Conservation (phyloP, 208 protist species). For the Jaenimonas drosophilae region DNA sequence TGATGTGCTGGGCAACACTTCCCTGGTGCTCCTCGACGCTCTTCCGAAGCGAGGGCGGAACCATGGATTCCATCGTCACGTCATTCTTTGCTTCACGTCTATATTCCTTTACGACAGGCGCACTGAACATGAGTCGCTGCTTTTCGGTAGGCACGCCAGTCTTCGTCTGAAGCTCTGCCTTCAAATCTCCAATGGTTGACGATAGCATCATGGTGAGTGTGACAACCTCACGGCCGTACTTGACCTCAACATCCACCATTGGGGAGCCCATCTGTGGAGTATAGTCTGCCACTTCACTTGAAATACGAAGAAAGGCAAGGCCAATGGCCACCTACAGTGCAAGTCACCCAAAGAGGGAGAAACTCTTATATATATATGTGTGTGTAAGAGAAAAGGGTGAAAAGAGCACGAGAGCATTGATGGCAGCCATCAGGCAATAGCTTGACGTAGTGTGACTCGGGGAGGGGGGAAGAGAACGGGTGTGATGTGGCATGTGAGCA, state of each 20-base stretch:
- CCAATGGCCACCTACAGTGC: too few species aligned
- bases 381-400: too few species aligned
- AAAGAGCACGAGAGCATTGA: too few species aligned
- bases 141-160: slow-evolving; percentile 28
- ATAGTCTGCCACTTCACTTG: not conserved
- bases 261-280: not conserved
- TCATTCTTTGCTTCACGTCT: slow-evolving; percentile 21
- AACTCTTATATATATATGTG: too few species aligned
- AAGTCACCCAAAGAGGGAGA: too few species aligned
- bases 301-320: too few species aligned
- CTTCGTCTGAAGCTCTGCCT: slow-evolving; percentile 21
- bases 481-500: too few species aligned
- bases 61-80: slow-evolving; percentile 18
- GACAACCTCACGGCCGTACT: slow-evolving; percentile 8
- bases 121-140: slow-evolving; percentile 63
- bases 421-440: too few species aligned
- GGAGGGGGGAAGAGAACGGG: too few species aligned
- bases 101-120: slow-evolving; percentile 36
- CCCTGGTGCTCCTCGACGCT: slow-evolving; percentile 13
- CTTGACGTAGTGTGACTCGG: too few species aligned
- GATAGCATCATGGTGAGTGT: slow-evolving; percentile 13
- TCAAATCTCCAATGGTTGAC: slow-evolving; percentile 36
- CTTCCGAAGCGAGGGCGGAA: slow-evolving; percentile 11
- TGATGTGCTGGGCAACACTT: slow-evolving; percentile 17
- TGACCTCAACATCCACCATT: slow-evolving; percentile 10